Conservation (phyloP, 495 filamentous ascomycete genomes). For the Talaromyces trachyspermus region DNA sequence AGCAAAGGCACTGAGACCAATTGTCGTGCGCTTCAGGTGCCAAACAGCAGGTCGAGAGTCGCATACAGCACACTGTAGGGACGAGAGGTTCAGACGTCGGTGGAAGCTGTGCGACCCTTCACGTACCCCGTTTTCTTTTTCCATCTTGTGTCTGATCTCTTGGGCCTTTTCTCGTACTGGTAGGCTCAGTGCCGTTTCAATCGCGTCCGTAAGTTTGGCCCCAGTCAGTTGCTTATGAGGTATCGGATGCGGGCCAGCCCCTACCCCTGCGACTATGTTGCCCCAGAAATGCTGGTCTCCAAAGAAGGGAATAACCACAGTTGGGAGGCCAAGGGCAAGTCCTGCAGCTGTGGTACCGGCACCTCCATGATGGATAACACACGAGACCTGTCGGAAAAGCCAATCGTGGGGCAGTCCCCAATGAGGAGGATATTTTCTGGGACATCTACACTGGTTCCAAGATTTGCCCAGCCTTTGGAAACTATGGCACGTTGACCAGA, state of each 20-base stretch:
- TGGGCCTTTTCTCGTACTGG: conserved; percentile 47
- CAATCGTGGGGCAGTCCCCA: conserved; percentile 76
- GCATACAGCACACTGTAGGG: too few species aligned
- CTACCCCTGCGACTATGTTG: conserved; percentile 61
- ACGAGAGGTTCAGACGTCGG: too few species aligned
- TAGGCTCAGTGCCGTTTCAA: conserved; percentile 50
- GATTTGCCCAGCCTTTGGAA: conserved; percentile 72
- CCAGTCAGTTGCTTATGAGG: conserved; percentile 60
- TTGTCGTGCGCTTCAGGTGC: conserved; percentile 55
- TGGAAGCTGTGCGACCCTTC: conserved; percentile 68
- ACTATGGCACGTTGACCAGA: conserved; percentile 66
- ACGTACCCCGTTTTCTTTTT: conserved; percentile 55
- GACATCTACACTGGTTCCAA: conserved; percentile 57
- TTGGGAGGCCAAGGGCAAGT: conserved; percentile 59
- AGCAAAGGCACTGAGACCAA: conserved; percentile 61
- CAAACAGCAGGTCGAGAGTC: conserved; percentile 60
- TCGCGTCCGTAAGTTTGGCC: conserved; percentile 53
- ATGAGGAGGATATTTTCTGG: conserved; percentile 68
- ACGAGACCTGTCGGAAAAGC: conserved; percentile 68
- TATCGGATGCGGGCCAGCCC: conserved; percentile 66
- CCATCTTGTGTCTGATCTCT: conserved; percentile 55
- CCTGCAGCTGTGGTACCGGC: conserved; percentile 77
- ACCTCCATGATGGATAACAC: conserved; percentile 75
- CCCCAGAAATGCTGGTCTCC: conserved; percentile 85
- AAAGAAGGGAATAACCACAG: conserved; percentile 75